A percentile compares a stretch with the other conserved stretches of the same genome.
These are phyloP conservation scores for Abelmoschus esculentus DNA, from an alignment of 345 rosid species.

Conservation along the genomic window DNA sequence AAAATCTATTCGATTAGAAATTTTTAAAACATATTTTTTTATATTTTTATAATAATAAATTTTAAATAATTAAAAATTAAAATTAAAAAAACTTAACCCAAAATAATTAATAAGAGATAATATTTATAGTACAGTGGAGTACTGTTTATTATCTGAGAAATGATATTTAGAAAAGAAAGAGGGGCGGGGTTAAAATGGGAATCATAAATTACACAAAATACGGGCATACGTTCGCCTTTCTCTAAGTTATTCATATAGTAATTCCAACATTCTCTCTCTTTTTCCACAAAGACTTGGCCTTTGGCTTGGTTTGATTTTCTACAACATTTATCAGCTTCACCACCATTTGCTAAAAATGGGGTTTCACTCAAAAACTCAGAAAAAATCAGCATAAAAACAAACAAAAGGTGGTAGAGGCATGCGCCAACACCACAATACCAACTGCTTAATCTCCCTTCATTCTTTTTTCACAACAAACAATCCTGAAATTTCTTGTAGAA, in stretches of 20 bases:
- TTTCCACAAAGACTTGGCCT: slow-evolving; percentile 1
- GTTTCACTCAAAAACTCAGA: neutral
- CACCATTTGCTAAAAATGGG: neutral
- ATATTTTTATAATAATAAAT: too few species aligned
- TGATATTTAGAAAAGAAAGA: neutral
- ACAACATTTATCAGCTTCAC: neutral
- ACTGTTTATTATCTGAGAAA: too few species aligned
- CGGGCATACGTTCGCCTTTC: slow-evolving; percentile 16
- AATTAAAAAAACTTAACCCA: too few species aligned
- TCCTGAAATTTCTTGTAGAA: slow-evolving; percentile 5
- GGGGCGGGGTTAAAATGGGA: slow-evolving; percentile 27
- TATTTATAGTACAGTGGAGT: too few species aligned
- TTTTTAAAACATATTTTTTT: too few species aligned
- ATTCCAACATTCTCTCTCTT: slow-evolving; percentile 2
- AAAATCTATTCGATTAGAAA: too few species aligned
- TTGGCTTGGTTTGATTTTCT: neutral
- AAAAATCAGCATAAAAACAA: neutral
- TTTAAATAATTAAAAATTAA: too few species aligned
- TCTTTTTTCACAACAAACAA: slow-evolving; percentile 2
- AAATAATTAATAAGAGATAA: too few species aligned
- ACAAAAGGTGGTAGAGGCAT: slow-evolving; percentile 81
- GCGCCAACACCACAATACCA: slow-evolving; percentile 33
- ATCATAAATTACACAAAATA: slow-evolving; percentile 8
- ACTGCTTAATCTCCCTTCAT: neutral
- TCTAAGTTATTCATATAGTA: neutral